These are phyloP conservation scores for Apiospora aurea DNA, from an alignment of 2,329 filamentous ascomycete species.

Conservation along the genomic window DNA sequence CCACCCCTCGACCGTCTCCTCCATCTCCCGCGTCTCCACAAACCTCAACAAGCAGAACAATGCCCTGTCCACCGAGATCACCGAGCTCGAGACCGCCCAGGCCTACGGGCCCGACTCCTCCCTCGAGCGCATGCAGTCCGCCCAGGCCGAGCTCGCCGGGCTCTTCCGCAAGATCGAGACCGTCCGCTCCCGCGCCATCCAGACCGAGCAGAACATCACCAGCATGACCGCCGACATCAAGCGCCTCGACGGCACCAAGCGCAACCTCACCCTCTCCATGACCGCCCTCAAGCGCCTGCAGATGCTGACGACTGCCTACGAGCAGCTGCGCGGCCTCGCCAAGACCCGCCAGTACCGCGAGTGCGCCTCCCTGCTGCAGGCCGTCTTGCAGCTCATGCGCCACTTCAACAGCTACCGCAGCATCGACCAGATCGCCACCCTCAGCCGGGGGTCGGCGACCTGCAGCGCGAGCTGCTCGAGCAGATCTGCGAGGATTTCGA, in stretches of 20 bases:
- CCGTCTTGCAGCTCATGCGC: constrained; percentile 95
- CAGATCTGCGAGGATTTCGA: constrained; percentile 99
- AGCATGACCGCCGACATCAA: constrained; percentile 99
- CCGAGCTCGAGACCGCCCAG: constrained; percentile 76
- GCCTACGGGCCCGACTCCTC: constrained; percentile 86
- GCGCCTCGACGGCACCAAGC: constrained; percentile 93
- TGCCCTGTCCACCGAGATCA: constrained; percentile 82
- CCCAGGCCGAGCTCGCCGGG: constrained; percentile 86
- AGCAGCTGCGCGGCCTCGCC: constrained; percentile 85
- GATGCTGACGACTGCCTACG: constrained; percentile 99
- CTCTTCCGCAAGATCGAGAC: constrained; percentile 95
- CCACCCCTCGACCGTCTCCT: constrained; percentile 83
- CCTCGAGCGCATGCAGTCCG: constrained; percentile 88
- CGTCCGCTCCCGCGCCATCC: constrained; percentile 85
- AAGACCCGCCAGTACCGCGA: constrained; percentile 92
- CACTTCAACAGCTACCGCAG: constrained; percentile 98
- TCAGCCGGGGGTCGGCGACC: constrained; percentile 93
- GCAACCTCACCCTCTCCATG: constrained; percentile 96
- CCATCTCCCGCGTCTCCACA: constrained; percentile 76
- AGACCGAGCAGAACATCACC: constrained; percentile 95
- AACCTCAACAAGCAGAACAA: constrained; percentile 78
- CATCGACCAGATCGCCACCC: constrained; percentile 94
- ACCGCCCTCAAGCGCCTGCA: constrained; percentile 95
- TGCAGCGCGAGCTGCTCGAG: constrained; percentile 91
- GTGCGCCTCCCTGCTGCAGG: constrained; percentile 91